Evolutionary conservation across 352 stramenopile species (phyloP), one percentile per base, ranked within the genome.

Genomic region (Thalassiosira mediterranea): DNA sequence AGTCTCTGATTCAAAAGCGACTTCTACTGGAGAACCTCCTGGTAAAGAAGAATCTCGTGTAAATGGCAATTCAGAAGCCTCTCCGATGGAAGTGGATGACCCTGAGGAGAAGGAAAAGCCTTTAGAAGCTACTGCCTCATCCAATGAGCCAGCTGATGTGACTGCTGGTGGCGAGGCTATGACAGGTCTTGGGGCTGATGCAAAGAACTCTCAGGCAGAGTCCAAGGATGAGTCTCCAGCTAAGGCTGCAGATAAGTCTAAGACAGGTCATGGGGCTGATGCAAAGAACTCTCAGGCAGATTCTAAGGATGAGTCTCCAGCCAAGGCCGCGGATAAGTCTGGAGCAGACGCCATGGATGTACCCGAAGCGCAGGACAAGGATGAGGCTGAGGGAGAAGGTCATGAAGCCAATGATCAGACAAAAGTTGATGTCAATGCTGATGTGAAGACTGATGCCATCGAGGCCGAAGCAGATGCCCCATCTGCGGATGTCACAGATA

Each of bases 301-400:
- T 56, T 42, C 38, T 48, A 32, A 76, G 19, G 38, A 26, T 59
- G 58, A 79, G 56, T 19, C 21, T 59, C 56, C 44, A 44, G 65
- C 58, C n/a, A n/a, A n/a, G n/a, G 7, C 11, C 5, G 32, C 19
- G 59, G 26, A 11, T 26, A 23, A 54, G 15, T 3, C 40, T 21
- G 7, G 54, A 62, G 25, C 11, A 51, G n/a, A n/a, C n/a, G n/a
- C n/a, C n/a, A n/a, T n/a, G n/a, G n/a, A n/a, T n/a, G n/a, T n/a
- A n/a, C n/a, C n/a, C n/a, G 17, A 52, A 31, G 40, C 44, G 3
- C 17, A 28, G 23, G 7, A 34, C 11, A 78, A 79, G 38, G 76
- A 81, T 59, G 76, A 53, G 44, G 17, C 15, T n/a, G 44, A 28
- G 5, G 17, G 19, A 7, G 21, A 10, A 53, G 44, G 7, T 11